Conservation (phyloP, 2,329 filamentous ascomycete genomes). For the Beauveria scarabaeidicola region DNA sequence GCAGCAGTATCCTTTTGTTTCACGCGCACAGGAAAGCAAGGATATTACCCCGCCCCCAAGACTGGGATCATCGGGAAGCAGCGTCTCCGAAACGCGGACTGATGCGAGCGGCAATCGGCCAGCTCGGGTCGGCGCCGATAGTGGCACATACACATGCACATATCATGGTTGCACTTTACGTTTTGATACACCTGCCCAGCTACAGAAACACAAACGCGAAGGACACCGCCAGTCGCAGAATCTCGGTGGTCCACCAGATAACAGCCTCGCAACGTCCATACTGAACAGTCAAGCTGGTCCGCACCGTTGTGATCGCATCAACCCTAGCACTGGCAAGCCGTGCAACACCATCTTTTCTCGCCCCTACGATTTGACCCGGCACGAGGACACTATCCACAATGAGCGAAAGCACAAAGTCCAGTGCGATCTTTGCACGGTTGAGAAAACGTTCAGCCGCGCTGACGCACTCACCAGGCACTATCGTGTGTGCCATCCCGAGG, state of each 20-base stretch:
- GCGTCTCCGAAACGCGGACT: conserved; percentile 23
- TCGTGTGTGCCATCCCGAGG: conserved; percentile 85
- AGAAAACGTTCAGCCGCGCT: conserved; percentile 93
- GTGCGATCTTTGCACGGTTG: conserved; percentile 86
- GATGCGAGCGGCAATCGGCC: conserved; percentile 42
- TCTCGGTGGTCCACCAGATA: conserved; percentile 21
- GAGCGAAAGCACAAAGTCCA: conserved; percentile 88
- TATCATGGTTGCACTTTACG: conserved; percentile 84
- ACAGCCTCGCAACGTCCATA: conserved; percentile 41
- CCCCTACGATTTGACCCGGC: conserved; percentile 90
- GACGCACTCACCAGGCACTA: conserved; percentile 93
- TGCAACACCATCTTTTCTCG: conserved; percentile 92
- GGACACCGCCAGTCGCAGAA: conserved; percentile 70
- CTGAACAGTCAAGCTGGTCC: conserved; percentile 87
- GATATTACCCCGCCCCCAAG: conserved; percentile 26
- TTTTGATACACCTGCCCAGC: conserved; percentile 76
- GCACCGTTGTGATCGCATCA: conserved; percentile 86
- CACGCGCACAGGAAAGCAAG: conserved; percentile 24
- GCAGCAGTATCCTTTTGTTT: conserved; percentile 45
- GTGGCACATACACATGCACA: conserved; percentile 91
- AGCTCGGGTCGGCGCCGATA: conserved; percentile 58
- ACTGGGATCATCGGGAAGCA: conserved; percentile 36
- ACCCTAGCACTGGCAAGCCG: conserved; percentile 88
- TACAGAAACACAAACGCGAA: conserved; percentile 95
- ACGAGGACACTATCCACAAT: conserved; percentile 97